These are phyloP conservation scores for Xerocomellus chrysenteron DNA, from an alignment of 768 basidiomycete genomes.

Conservation along the genomic window DNA sequence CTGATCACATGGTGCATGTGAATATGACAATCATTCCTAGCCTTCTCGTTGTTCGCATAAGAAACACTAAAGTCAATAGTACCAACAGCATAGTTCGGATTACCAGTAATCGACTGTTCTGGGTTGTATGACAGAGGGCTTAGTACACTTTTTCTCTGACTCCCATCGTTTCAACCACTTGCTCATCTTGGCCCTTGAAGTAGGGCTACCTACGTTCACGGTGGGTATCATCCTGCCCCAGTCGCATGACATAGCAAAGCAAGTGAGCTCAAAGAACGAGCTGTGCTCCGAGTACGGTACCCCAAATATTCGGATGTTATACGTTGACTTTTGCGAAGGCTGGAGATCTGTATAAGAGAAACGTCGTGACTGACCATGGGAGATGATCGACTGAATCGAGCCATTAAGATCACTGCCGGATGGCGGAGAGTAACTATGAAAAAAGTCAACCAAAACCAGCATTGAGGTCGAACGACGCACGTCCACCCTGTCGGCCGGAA, in stretches of 20 bases:
- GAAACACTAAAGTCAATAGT: not conserved
- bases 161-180: conserved; percentile 92
- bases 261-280: conserved; percentile 92
- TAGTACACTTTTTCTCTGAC: conserved; percentile 64
- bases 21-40: conserved; percentile 4
- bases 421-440: conserved; percentile 60
- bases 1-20: conserved; percentile 16
- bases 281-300: conserved; percentile 96
- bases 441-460: not conserved
- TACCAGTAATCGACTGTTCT: conserved; percentile 51
- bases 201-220: conserved; percentile 79
- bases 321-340: conserved; percentile 68
- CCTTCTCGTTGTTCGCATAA: not conserved
- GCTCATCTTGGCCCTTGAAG: conserved; percentile 78
- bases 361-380: conserved; percentile 57
- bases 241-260: conserved; percentile 86
- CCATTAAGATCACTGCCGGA: conserved; percentile 61
- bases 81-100: not conserved
- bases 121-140: conserved; percentile 35
- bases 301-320: conserved; percentile 70
- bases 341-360: conserved; percentile 73
- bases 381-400: conserved; percentile 66
- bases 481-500: conserved; percentile 98
- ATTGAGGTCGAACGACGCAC: conserved; percentile 43
- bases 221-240: conserved; percentile 94